phyloP scores from a whole-genome alignment of 2,329 filamentous ascomycete genomes.

The Calonectria naviculata region DNA sequence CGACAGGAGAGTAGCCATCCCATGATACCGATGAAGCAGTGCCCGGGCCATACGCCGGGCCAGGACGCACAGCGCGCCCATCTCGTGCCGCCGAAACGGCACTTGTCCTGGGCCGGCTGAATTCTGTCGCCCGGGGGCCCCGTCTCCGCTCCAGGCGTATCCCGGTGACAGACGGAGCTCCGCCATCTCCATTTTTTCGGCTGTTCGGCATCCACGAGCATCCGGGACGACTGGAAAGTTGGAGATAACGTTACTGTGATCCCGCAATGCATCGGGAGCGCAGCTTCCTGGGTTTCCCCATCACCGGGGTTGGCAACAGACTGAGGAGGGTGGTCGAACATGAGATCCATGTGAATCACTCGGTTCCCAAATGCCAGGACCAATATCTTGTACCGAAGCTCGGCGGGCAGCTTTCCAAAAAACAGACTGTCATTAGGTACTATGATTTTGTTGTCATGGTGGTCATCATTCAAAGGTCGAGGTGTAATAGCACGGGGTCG shows the following conservation, averaged over 20 bases:
- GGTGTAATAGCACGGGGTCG: constrained; percentile 6
- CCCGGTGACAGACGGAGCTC: constrained; percentile 40
- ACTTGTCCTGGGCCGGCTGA: constrained; percentile 31
- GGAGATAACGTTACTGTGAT: background rate
- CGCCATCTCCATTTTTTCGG: constrained; percentile 39
- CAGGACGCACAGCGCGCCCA: constrained; percentile 31
- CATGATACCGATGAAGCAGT: constrained; percentile 40
- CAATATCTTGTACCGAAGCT: constrained; percentile 40
- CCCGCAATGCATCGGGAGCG: background rate
- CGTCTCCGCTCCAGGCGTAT: constrained; percentile 9
- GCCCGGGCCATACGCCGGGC: constrained; percentile 28
- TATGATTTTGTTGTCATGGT: background rate
- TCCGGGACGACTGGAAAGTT: background rate
- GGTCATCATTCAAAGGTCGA: background rate
- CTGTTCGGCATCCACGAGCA: background rate
- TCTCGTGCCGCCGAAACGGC: constrained; percentile 26
- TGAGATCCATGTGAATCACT: constrained; percentile 39
- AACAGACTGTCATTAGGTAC: constrained; percentile 35
- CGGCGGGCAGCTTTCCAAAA: constrained; percentile 33
- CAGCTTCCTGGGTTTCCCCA: background rate
- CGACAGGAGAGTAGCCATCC: constrained; percentile 46
- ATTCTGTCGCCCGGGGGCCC: constrained; percentile 1
- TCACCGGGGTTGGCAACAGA: background rate
- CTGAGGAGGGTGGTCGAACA: constrained; percentile 24
- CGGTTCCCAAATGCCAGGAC: constrained; percentile 32